These are phyloP conservation scores for Taxawa tesnikishii DNA, from an alignment of 2,329 filamentous ascomycete species.

Conservation along the genomic window DNA sequence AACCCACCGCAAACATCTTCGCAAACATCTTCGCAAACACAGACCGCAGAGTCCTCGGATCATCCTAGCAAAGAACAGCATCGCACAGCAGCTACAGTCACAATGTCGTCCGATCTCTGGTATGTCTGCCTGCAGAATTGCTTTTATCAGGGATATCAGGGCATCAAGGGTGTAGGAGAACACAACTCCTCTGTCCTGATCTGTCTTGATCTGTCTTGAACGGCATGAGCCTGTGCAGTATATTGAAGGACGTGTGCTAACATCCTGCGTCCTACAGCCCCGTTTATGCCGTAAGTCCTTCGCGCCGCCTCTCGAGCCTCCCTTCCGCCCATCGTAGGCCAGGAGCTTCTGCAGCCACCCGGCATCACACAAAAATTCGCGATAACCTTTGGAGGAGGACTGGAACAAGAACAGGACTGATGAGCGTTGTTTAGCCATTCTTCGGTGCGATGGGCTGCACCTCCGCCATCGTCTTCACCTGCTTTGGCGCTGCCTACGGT, in stretches of 20 bases:
- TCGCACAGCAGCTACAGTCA: slow-evolving; percentile 28
- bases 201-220: slow-evolving; percentile 6
- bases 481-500: slow-evolving; percentile 92
- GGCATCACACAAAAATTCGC: too few relatives aligned
- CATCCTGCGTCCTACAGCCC: slow-evolving; percentile 48
- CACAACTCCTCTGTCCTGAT: slow-evolving; percentile 2
- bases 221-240: slow-evolving; percentile 1
- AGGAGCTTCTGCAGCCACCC: too few relatives aligned
- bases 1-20: too few relatives aligned
- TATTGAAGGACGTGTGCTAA: slow-evolving; percentile 29
- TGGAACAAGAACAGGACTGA: slow-evolving; percentile 1
- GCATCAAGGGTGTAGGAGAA: slow-evolving; percentile 8
- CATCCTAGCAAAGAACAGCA: too few relatives aligned
- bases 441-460: slow-evolving; percentile 97
- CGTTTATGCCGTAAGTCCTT: slow-evolving; percentile 90
- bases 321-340: too few relatives aligned
- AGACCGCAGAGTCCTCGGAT: too few relatives aligned
- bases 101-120: slow-evolving; percentile 73
- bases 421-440: slow-evolving; percentile 55
- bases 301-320: slow-evolving; percentile 5
- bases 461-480: slow-evolving; percentile 90
- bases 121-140: slow-evolving; percentile 39
- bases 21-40: too few relatives aligned
- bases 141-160: slow-evolving; percentile 12
- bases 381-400: too few relatives aligned